Evolutionary conservation across 2,329 filamentous ascomycete genomes (phyloP), one percentile per base, ranked within the genome.

Genomic region (Parasarocladium wereldwijsianum): DNA sequence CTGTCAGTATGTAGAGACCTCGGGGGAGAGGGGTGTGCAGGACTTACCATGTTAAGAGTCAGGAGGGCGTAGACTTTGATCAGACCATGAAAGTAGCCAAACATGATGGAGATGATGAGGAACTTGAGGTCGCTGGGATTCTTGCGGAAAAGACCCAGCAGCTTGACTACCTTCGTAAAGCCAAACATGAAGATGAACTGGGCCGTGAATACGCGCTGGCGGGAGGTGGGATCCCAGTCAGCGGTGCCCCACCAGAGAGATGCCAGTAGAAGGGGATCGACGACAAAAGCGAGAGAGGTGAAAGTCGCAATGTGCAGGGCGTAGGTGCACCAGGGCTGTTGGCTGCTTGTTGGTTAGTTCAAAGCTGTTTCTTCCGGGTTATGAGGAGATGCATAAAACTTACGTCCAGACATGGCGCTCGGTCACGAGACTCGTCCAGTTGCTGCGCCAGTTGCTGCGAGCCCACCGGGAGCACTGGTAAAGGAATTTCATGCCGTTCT

Each of bases 361-460:
- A 42, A 25, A 23, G 36, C 32, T 36, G 32, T 39, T n/a, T n/a
- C n/a, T n/a, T n/a, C n/a, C n/a, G n/a, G n/a, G n/a, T n/a, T n/a
- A n/a, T n/a, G n/a, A n/a, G n/a, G n/a, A n/a, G n/a, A n/a, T 11
- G n/a, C n/a, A 30, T 21, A 37, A 29, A 17, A 74, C 84, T 76
- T 68, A 93, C 86, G 59, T 75, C 74, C 81, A 84, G 46, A 94
- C 82, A 47, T 84, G 70, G 49, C 78, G 64, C 57, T 94, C 87
- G 39, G 72, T 71, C 39, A 87, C 68, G 47, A 94, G 66, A 53
- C 84, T 94, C 31, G 84, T 94, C 55, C 84, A 76, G 54, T 96
- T 96, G 62, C 85, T 93, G 49, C 87, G 70, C 87, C 87, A 96
- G 57, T 96, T 96, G 64, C 86, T 94, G 46, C 87, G 76, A 24